phyloP scores from a whole-genome alignment of 1,139 yeast species.

The Yamadazyma dushanensis region DNA sequence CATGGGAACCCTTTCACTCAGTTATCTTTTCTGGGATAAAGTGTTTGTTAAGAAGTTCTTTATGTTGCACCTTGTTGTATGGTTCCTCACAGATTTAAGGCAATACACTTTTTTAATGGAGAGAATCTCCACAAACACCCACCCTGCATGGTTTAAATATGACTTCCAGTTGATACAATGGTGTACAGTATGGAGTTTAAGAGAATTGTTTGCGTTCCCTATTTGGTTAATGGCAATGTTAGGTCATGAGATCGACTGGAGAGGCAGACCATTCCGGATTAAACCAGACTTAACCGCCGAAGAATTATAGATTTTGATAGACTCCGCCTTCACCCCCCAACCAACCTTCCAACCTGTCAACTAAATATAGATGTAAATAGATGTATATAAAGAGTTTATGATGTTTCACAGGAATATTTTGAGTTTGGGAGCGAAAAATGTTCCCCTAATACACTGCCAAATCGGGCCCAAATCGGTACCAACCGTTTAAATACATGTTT shows the following conservation, averaged over 20 bases:
- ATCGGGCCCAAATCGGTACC: too few relatives aligned
- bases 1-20: slow-evolving; percentile 63
- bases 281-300: slow-evolving; percentile 76
- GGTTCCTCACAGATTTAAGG: slow-evolving; percentile 64
- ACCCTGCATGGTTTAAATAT: slow-evolving; percentile 30
- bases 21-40: slow-evolving; percentile 42
- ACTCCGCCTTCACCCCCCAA: too few relatives aligned
- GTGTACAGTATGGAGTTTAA: slow-evolving; percentile 54
- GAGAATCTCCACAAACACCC: slow-evolving; percentile 20
- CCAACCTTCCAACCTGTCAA: too few relatives aligned
- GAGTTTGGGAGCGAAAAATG: too few relatives aligned
- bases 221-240: slow-evolving; percentile 80
- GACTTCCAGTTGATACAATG: slow-evolving; percentile 22
- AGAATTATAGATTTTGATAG: slow-evolving; percentile 35
- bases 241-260: slow-evolving; percentile 81
- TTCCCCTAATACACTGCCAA: too few relatives aligned
- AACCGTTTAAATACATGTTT: too few relatives aligned
- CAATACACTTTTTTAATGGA: slow-evolving; percentile 53
- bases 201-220: slow-evolving; percentile 79
- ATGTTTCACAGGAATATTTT: too few relatives aligned
- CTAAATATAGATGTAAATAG: background rate
- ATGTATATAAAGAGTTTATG: too few relatives aligned
- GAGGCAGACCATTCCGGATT: slow-evolving; percentile 75
- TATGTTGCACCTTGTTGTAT: slow-evolving; percentile 53
- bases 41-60: slow-evolving; percentile 40